phyloP scores from a whole-genome alignment of 2,329 filamentous ascomycete species.

The Nigrospora oryzae region DNA sequence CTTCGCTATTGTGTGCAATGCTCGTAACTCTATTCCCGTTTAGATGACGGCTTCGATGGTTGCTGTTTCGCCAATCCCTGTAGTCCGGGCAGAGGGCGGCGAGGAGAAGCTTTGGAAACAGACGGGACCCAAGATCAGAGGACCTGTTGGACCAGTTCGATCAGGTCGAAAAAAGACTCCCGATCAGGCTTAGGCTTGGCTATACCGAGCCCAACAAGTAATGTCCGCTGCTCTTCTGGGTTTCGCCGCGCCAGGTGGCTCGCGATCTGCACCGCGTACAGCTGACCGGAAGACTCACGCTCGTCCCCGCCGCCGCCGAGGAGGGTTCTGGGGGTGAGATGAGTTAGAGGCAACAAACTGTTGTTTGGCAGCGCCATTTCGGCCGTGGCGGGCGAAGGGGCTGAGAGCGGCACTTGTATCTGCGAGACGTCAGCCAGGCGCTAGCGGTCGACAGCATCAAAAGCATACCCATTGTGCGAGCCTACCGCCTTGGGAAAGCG shows the following conservation, averaged over 20 bases:
- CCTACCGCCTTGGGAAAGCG: slow-evolving; percentile 75
- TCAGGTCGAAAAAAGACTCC: slow-evolving; percentile 54
- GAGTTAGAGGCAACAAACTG: slow-evolving; percentile 60
- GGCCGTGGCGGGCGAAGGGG: slow-evolving; percentile 53
- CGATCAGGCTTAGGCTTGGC: slow-evolving; percentile 39
- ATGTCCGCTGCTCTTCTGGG: slow-evolving; percentile 51
- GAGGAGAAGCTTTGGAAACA: no score
- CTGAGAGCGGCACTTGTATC: slow-evolving; percentile 73
- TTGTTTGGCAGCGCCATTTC: slow-evolving; percentile 48
- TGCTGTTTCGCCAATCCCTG: no score
- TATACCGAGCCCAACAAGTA: slow-evolving; percentile 56
- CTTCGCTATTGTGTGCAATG: no score
- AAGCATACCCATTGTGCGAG: slow-evolving; percentile 82
- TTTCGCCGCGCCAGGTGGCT: slow-evolving; percentile 67
- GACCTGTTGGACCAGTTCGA: slow-evolving; percentile 54
- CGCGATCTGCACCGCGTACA: slow-evolving; percentile 83
- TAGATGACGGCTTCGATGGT: no score
- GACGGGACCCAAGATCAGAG: slow-evolving; percentile 23
- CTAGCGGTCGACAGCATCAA: neutral
- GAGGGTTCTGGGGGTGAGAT: slow-evolving; percentile 79
- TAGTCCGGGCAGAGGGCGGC: no score
- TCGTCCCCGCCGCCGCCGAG: slow-evolving; percentile 74
- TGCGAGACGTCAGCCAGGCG: slow-evolving; percentile 19
- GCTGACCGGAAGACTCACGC: slow-evolving; percentile 75
- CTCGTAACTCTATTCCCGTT: no score